A percentile compares a stretch with the other conserved stretches of the same genome.
phyloP scores from a whole-genome alignment of 73 alveolate genomes.

The Blepharisma japonicum region DNA sequence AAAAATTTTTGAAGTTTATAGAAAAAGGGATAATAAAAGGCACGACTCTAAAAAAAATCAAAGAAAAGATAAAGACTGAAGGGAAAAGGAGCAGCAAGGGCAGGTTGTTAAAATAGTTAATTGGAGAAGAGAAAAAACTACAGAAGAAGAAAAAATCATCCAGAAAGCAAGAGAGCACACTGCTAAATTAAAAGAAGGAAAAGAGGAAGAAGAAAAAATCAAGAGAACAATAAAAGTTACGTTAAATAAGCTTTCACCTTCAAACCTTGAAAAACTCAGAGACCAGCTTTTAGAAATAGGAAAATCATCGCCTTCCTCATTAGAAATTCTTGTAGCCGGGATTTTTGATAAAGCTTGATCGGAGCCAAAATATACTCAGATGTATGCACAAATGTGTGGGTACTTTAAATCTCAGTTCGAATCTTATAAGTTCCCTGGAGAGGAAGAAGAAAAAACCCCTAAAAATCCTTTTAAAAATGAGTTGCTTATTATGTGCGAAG shows the following conservation, averaged over 20 bases:
- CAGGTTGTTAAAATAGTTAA: neutral
- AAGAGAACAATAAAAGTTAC: neutral
- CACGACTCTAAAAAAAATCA: too few species aligned
- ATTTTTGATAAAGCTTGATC: conserved; percentile 28
- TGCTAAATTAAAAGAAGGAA: neutral
- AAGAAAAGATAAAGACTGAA: too few species aligned
- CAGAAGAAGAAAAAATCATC: conserved; percentile 27
- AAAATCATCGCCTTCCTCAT: neutral
- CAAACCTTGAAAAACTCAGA: conserved; percentile 18
- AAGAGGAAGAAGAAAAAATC: neutral
- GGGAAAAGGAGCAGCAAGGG: too few species aligned
- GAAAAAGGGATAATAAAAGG: too few species aligned
- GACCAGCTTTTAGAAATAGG: neutral
- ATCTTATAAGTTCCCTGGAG: neutral
- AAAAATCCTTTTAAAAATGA: conserved; percentile 8
- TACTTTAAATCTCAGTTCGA: neutral
- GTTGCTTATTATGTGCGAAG: conserved; percentile 11
- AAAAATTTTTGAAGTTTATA: too few species aligned
- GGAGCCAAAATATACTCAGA: conserved; percentile 21
- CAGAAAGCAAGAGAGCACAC: conserved; percentile 16
- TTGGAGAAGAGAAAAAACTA: conserved; percentile 20
- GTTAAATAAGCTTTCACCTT: conserved; percentile 24
- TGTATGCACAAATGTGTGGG: conserved; percentile 17
- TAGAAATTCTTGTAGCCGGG: neutral
- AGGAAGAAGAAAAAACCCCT: neutral